Conservation (phyloP, 495 filamentous ascomycete genomes). For the Neurospora intermedia region DNA sequence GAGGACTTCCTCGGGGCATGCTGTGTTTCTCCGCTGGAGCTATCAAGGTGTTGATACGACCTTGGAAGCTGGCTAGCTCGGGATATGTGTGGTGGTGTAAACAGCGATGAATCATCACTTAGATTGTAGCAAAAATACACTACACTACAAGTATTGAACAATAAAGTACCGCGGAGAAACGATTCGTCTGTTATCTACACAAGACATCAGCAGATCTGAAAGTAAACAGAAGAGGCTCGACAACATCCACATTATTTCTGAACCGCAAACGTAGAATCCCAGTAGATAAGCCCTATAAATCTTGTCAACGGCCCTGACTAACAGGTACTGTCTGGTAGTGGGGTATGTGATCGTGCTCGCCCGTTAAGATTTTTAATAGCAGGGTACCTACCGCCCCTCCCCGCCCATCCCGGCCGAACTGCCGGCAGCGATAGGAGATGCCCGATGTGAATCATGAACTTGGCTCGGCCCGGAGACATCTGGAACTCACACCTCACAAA, state of each 20-base stretch:
- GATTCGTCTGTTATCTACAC: not conserved
- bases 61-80: not conserved
- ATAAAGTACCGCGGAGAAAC: not conserved
- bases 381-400: not conserved
- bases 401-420: not conserved
- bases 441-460: not conserved
- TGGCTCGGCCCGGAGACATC: not conserved
- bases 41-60: not conserved
- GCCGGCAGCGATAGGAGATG: not conserved
- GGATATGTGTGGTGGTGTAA: not conserved
- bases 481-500: not conserved
- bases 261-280: not conserved
- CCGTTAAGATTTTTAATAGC: not conserved
- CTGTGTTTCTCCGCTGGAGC: not conserved
- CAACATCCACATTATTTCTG: not conserved
- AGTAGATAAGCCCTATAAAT: not conserved
- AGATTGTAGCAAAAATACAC: not conserved
- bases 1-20: not conserved
- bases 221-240: not conserved
- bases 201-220: not conserved
- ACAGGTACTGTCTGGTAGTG: not conserved
- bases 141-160: not conserved
- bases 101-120: not conserved
- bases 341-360: not conserved
- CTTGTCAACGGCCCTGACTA: not conserved